These are phyloP conservation scores for Eutrema heterophyllum DNA, from an alignment of 345 rosid genomes.

Conservation along the genomic window DNA sequence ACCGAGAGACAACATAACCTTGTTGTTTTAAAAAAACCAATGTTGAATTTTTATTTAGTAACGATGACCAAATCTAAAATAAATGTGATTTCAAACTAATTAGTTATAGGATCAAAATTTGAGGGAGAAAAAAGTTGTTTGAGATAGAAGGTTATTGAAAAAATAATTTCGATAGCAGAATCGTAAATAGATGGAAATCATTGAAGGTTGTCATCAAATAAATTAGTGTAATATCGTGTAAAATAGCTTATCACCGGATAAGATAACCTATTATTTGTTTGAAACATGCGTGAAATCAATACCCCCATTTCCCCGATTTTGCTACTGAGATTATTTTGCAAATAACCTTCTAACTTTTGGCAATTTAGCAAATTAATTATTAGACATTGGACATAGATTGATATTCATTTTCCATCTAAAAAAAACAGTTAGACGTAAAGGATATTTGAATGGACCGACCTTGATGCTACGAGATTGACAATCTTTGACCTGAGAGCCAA, in stretches of 20 bases:
- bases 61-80: background rate
- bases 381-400: background rate
- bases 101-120: background rate
- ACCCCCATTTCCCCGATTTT: no score
- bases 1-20: slow-evolving; percentile 57
- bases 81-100: background rate
- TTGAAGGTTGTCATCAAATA: no score
- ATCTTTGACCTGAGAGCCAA: slow-evolving; percentile 34
- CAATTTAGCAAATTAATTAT: background rate
- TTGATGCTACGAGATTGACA: slow-evolving; percentile 50
- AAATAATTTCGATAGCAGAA: background rate
- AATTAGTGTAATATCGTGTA: no score
- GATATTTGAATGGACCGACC: slow-evolving; percentile 11
- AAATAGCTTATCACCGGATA: no score
- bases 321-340: no score
- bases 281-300: no score
- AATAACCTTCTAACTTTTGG: background rate
- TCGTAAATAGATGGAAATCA: background rate
- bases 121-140: background rate
- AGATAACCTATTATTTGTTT: no score
- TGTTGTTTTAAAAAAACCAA: background rate
- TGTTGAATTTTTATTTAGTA: background rate
- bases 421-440: background rate
- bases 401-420: background rate
- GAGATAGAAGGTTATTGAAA: background rate